Base-by-base conservation (phyloP, 2,329 filamentous ascomycete species). In the Teratosphaeria destructans region DNA sequence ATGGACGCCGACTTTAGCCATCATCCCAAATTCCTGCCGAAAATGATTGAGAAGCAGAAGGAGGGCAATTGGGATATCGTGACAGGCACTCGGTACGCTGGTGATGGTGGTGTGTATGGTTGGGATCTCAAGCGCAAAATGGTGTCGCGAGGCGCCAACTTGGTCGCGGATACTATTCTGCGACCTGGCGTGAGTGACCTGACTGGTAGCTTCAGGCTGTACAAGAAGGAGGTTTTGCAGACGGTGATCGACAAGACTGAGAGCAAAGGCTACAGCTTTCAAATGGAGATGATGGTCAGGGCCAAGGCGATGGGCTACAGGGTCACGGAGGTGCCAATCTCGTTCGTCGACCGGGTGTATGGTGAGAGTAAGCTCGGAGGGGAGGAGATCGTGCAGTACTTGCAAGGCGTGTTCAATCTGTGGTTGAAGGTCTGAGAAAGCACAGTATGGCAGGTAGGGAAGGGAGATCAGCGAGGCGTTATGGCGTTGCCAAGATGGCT, bases 1-100 rank as follows among this genome's bases (percentile, higher is more conserved):
- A 99, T 99, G 94, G 94, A 99, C 80, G 94, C 95, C 77, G 94
- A 99, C 78, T 99, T 99, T 82, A 90, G 85, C 68, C 94, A 99
- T 79, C 94, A 99, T 81, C 94, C 94, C 72, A 99, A 97, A 79
- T 99, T 97, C 83, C 96, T 99, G 76, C 86, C 92, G 58, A 81
- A 87, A 72, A 97, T 99, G 90, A 90, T 99, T 70, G 82, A 82
- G 61, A 83, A 86, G 66, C 94, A 97, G 76, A 83, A 85, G 74
- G 77, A 79, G 59, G 86, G 80, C 65, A 85, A 90, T 79, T 95
- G 90, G 79, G 94, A 99, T 72, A 99, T 99, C 68, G 92, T 99
- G 54, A 97, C 93, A 1, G 94, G 94, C 57, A 99, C 94, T 54
- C 84, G 94, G 63, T 99, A 99, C 76, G 91, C 91, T 11, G 90